Evolutionary conservation across 169 alveolate species (phyloP), one percentile per base, ranked within the genome.

Genomic region (Plasmodium gonderi): DNA sequence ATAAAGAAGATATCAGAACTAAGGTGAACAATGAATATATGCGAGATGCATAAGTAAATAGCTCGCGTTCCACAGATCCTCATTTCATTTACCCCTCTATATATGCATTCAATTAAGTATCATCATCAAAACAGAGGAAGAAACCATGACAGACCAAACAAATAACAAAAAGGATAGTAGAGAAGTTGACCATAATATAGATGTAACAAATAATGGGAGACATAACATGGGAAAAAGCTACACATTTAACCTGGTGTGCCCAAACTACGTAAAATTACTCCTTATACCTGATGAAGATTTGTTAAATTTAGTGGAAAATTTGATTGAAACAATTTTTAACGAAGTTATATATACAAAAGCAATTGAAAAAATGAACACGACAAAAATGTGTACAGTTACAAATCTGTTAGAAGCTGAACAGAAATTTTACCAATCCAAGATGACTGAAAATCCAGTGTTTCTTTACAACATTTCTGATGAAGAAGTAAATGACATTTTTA

Each of bases 391-490:
- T 23, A 67, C 51, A 9, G 51, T 81, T 42, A 81, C 64, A 65
- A 81, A 81, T 47, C 20, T 81, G 36, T 45, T 81, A 72, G 91
- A 81, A 67, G 79, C 80, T 20, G 79, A 81, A 81, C 69, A 81
- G 40, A 67, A 81, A 68, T 81, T 81, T 65, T 81, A 51, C 67
- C 45, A 81, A 51, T 65, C 75, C 40, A 81, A 81, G 7, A 81
- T 67, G 81, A 40, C 31, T 14, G 80, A 40, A 81, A 81, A 81
- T 3, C 91, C 91, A 11, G 4, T 67, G 29, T 81, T 81, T 69
- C 51, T 65, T 14, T 81, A 81, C 49, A 81, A 67, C 49, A 81
- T 81, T 20, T 7, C 79, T 65, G 91, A 81, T 72, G 81, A 81
- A 23, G 72, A 81, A 65, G 79, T 81, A 49, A 65, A 81, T 44